phyloP scores from a whole-genome alignment of 768 basidiomycete species.

The Mycena galopus region DNA sequence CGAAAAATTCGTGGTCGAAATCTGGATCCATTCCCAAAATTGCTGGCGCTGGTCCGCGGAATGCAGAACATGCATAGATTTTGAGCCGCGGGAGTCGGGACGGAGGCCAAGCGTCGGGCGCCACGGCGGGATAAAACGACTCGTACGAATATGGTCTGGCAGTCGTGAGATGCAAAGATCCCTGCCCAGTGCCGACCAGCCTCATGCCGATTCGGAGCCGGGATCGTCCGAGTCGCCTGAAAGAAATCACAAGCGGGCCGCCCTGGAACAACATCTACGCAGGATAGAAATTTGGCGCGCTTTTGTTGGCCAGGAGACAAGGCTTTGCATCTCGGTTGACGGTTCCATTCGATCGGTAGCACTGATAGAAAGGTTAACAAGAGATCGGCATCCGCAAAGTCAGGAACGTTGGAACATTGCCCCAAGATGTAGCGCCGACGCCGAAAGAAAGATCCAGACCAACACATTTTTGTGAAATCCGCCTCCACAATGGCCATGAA shows the following conservation, averaged over 20 bases:
- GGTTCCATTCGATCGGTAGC: too few species aligned
- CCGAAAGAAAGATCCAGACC: too few species aligned
- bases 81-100: conserved; percentile 4
- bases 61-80: background rate
- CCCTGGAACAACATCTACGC: background rate
- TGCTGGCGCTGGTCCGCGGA: background rate
- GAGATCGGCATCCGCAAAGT: too few species aligned
- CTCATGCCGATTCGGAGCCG: conserved; percentile 13
- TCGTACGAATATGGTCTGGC: background rate
- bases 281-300: background rate
- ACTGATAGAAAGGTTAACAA: too few species aligned
- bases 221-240: background rate
- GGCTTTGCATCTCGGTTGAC: background rate
- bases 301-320: background rate
- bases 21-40: background rate
- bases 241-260: background rate
- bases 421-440: background rate
- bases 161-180: conserved; percentile 1
- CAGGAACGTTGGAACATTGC: background rate
- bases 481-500: too few species aligned
- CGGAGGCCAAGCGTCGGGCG: background rate
- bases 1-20: background rate
- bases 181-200: conserved; percentile 6
- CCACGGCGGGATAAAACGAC: background rate
- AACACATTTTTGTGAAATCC: too few species aligned